Conservation (phyloP, 78 protist genomes). For the Blattamonas nauphoetae region DNA sequence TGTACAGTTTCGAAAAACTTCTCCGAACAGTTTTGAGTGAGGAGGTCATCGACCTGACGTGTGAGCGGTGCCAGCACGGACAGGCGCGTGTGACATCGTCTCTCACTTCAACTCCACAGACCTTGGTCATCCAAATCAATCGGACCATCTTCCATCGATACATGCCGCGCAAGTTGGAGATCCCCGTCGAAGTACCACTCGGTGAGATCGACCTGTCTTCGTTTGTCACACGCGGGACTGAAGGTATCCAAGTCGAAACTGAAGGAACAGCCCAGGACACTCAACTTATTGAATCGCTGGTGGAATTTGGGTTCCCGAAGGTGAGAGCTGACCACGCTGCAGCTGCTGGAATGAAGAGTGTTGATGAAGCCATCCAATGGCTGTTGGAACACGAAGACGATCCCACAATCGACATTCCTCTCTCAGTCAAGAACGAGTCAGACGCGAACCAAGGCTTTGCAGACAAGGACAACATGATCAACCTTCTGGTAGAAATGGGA, state of each 20-base stretch:
- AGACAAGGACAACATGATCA: background rate
- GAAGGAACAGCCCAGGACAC: background rate
- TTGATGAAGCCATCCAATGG: background rate
- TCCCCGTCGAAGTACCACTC: background rate
- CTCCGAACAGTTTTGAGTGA: too few species aligned
- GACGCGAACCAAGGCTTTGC: background rate
- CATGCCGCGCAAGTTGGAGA: background rate
- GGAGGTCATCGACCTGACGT: background rate
- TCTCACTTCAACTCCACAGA: background rate
- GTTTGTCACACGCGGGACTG: background rate
- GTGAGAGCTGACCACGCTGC: background rate
- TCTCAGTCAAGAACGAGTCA: background rate
- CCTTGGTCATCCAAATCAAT: background rate
- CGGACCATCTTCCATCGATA: background rate
- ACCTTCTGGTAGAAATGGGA: background rate
- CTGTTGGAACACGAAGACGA: background rate
- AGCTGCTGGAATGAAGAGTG: background rate
- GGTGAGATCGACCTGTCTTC: background rate
- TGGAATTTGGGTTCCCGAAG: background rate
- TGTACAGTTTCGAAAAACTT: too few species aligned
- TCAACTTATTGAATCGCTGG: background rate
- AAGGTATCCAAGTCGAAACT: background rate
- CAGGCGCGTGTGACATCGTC: background rate
- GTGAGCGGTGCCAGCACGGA: background rate
- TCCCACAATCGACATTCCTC: background rate